Evolutionary conservation across 306 rosid species (phyloP).

Genomic region (Calophaca sinica): DNA sequence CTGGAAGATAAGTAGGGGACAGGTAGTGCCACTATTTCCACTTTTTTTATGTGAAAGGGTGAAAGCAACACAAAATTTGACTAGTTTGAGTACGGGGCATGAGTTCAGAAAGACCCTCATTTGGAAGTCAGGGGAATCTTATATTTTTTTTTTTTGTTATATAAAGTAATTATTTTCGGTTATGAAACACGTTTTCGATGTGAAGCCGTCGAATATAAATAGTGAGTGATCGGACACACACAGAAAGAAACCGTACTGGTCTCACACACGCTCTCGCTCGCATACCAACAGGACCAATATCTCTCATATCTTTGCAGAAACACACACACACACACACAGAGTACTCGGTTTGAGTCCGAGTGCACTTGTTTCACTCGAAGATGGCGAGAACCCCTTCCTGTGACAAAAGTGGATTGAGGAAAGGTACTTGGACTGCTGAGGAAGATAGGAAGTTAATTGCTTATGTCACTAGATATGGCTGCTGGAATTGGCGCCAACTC

Average conservation of each 20-base stretch:
- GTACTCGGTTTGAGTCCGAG: neutral
- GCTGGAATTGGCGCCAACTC: constrained; percentile 95
- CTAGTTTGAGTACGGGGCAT: neutral
- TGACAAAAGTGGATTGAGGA: constrained; percentile 73
- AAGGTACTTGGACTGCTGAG: constrained; percentile 85
- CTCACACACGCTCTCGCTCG: too few species aligned
- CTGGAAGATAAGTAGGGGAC: neutral
- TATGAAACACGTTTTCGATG: constrained; percentile 43
- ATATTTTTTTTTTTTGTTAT: neutral
- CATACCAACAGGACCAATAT: neutral
- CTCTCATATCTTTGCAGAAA: neutral
- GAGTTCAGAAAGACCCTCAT: constrained; percentile 14
- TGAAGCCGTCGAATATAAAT: constrained; percentile 33
- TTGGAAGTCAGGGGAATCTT: constrained; percentile 33
- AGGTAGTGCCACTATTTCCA: neutral
- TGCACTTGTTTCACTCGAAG: neutral
- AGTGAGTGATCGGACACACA: neutral
- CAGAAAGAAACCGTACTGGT: neutral
- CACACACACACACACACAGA: constrained; percentile 6
- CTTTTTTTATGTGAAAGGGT: neutral
- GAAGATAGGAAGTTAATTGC: constrained; percentile 79
- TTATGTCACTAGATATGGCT: constrained; percentile 80
- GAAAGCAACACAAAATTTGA: constrained; percentile 29
- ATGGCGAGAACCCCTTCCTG: constrained; percentile 76
- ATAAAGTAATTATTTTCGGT: neutral